A percentile compares a stretch with the other conserved stretches of the same genome.
phyloP scores from a whole-genome alignment of 164 flowering plant genomes.

The Liriodendron chinense region DNA sequence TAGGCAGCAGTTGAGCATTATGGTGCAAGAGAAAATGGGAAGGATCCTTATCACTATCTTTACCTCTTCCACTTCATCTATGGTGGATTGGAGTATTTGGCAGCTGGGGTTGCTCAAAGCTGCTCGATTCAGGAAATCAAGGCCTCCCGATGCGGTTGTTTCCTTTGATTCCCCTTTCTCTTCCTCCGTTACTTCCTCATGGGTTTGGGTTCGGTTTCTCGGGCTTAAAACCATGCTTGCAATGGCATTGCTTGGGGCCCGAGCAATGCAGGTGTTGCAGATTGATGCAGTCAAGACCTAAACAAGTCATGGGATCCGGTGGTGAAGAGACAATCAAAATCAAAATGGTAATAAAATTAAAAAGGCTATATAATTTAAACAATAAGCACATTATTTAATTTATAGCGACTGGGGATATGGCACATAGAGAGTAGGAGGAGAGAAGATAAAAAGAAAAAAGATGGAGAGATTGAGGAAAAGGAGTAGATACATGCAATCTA shows the following conservation, averaged over 20 bases:
- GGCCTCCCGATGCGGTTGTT: conserved; percentile 22
- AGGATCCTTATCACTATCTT: conserved; percentile 54
- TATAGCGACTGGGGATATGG: too few species aligned
- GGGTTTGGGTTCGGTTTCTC: conserved; percentile 6
- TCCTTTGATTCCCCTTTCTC: conserved; percentile 7
- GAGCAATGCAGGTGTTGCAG: conserved; percentile 22
- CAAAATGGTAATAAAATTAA: background rate
- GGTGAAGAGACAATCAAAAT: background rate
- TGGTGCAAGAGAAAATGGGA: conserved; percentile 77
- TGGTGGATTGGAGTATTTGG: conserved; percentile 42
- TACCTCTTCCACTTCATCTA: conserved; percentile 72
- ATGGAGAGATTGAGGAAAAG: too few species aligned
- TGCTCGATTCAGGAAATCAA: conserved; percentile 60
- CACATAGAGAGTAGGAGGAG: too few species aligned
- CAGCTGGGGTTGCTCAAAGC: conserved; percentile 25
- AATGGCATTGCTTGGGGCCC: conserved; percentile 38
- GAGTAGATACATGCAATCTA: too few species aligned
- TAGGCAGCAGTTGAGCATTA: conserved; percentile 88
- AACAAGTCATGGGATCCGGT: background rate
- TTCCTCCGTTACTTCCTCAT: conserved; percentile 16
- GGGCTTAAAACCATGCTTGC: conserved; percentile 41
- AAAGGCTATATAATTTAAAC: too few species aligned
- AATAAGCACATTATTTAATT: too few species aligned
- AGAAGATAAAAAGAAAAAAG: too few species aligned
- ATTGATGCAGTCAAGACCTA: conserved; percentile 62